These are phyloP conservation scores for Acanthamoeba castellanii DNA, from an alignment of 208 protist species.

Conservation along the genomic window DNA sequence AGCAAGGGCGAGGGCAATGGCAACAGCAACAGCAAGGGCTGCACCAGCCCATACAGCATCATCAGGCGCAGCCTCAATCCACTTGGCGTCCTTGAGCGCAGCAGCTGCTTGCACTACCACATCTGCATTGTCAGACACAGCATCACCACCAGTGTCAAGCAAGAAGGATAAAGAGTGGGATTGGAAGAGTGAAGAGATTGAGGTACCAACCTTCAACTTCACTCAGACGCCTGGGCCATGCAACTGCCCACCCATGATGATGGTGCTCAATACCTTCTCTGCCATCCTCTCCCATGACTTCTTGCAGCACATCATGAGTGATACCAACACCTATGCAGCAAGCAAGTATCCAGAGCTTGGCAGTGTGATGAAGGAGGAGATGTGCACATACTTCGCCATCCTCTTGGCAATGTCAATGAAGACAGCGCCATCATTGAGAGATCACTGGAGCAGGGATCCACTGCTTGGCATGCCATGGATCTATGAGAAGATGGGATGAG, in stretches of 20 bases:
- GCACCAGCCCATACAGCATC: too few species aligned
- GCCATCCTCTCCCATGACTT: neutral
- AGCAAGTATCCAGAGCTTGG: too few species aligned
- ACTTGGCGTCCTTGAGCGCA: too few species aligned
- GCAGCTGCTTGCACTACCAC: too few species aligned
- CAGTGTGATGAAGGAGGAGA: neutral
- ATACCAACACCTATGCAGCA: neutral
- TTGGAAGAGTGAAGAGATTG: neutral
- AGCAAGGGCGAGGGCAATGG: too few species aligned
- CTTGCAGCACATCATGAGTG: neutral
- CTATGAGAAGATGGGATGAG: neutral
- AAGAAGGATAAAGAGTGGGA: neutral
- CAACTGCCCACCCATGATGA: neutral
- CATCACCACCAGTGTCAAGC: too few species aligned
- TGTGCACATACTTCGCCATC: neutral
- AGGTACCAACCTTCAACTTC: neutral
- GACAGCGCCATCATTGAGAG: neutral
- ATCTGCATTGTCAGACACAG: too few species aligned
- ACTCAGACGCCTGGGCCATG: neutral
- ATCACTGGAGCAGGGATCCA: neutral
- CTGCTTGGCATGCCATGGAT: neutral
- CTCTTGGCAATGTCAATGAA: neutral
- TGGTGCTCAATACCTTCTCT: neutral
- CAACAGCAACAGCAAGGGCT: too few species aligned
- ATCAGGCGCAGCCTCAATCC: too few species aligned